Evolutionary conservation across 1,284 basidiomycete species (phyloP), one percentile per base, ranked within the genome.

Genomic region (Pisolithus thermaeus): DNA sequence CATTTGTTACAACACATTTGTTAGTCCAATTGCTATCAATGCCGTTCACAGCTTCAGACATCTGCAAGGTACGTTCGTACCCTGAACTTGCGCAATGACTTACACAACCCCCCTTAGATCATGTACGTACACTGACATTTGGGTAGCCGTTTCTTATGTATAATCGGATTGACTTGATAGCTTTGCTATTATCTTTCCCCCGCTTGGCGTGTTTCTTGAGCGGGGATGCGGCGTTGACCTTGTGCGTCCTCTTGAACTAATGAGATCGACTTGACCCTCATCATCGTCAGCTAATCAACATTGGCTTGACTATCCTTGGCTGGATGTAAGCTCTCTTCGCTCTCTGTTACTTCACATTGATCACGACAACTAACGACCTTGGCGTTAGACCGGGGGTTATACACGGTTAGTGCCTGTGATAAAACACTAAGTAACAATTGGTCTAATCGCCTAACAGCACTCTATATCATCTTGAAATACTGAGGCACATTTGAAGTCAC

Each of bases 191-290:
- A 61, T 91, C 65, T 58, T 91, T 20, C 90, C 89, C 5, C 89
- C 90, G 51, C 61, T 92, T 1, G 88, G 83, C 51, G 90, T 92
- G 11, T 88, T 90, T 70, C 69, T 92, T 16, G 88, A 91, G 69
- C 76, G 83, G 53, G 89, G 88, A 22, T 90, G 87, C 63, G 72
- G 74, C 40, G 78, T 77, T 36, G 88, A 90, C 66, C 66, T 91
- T 35, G 81, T 85, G 59, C 51, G 74, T 70, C 20, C 32, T 22
- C 28, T 51, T 7, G 22, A 25, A 22, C 32, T 39, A 27, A 8
- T 4, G n/a, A 46, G 52, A 41, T 53, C 46, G 20, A 44, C 28
- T 53, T 22, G 45, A n/a, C 45, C 23, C 48, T 16, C 42, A 18
- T 25, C 36, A 37, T 18, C 22, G 46, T 20, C 51, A 83, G 80